Evolutionary conservation across 345 rosid species (phyloP), one percentile per base, ranked within the genome.

Genomic region (Eucalyptus shirleyi): DNA sequence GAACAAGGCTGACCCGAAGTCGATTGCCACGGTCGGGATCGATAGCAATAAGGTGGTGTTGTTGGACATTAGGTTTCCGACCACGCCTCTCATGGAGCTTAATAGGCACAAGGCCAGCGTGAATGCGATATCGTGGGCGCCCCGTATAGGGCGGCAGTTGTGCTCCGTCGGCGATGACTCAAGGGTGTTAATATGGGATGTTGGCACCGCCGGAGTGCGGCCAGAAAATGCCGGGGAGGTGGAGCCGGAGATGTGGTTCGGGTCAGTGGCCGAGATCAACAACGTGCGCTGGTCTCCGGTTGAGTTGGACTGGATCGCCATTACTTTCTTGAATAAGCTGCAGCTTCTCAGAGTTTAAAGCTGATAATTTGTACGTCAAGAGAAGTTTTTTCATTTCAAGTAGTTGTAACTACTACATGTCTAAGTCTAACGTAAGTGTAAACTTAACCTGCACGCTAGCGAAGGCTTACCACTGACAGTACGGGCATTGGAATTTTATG

Each of bases 151-250:
- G 45, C 88, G 89, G 86, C 92, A 88, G 42, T 19, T 95, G 16
- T 94, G 96, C 88, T 93, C 97, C 6, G 97, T 86, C 0, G 95
- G 94, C 4, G 97, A 95, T 50, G 97, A 95, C 91, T 93, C 92
- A 12, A 87, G 92, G 90, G 95, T 94, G 28, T 89, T 95, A 89
- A 89, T 95, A 47, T 95, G 96, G 96, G 94, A 92, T 11, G 92
- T 91, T 37, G 90, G 55, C 87, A 88, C 87, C 21, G 32, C 86
- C 12, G 92, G 88, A 4, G 8, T 21, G 24, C 60, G 51, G 53
- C 62, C 88, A 9, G 92, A 89, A 19, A 88, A 42, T 12, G 69
- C 88, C 6, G 88, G 82, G 53, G 87, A 34, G 30, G 34, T 34
- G 86, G 96, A 93, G 86, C 96, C 96, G n/a, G 92, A 93, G 87